These are phyloP conservation scores for Vaccinium myrtillus DNA, from an alignment of 148 eudicot species.

Conservation along the genomic window DNA sequence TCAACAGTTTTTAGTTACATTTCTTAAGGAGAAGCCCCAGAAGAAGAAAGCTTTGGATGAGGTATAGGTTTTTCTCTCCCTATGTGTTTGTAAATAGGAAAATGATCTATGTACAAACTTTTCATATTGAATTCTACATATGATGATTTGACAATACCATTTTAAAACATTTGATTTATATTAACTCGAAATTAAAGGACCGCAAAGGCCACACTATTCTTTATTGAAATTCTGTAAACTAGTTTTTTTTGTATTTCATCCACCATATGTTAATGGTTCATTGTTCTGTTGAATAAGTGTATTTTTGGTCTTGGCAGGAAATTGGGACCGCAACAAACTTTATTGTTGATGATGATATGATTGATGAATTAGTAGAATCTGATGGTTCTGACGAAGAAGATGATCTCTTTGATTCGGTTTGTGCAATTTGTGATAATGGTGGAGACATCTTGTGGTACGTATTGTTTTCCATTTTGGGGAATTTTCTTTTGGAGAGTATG, in stretches of 20 bases:
- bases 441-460: constrained; percentile 13
- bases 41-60: constrained; percentile 48
- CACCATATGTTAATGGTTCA: background rate
- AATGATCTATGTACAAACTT: background rate
- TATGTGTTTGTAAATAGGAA: background rate
- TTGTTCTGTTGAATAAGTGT: background rate
- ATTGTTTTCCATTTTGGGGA: background rate
- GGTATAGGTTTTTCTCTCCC: constrained; percentile 34
- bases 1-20: constrained; percentile 49
- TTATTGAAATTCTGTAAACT: background rate
- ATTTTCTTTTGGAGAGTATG: background rate
- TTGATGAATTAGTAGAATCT: constrained; percentile 27
- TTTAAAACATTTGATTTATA: background rate
- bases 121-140: background rate
- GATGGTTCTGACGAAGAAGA: constrained; percentile 30
- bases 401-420: constrained; percentile 14
- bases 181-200: background rate
- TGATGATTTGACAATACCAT: background rate
- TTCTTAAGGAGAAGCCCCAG: constrained; percentile 57
- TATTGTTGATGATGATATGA: constrained; percentile 54
- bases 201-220: background rate
- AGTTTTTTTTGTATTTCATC: background rate
- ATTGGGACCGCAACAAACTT: constrained; percentile 28
- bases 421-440: constrained; percentile 18
- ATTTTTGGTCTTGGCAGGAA: constrained; percentile 34